Evolutionary conservation across 176 grass and related monocot genomes (phyloP).

Genomic region (Tuctoria greenei): DNA sequence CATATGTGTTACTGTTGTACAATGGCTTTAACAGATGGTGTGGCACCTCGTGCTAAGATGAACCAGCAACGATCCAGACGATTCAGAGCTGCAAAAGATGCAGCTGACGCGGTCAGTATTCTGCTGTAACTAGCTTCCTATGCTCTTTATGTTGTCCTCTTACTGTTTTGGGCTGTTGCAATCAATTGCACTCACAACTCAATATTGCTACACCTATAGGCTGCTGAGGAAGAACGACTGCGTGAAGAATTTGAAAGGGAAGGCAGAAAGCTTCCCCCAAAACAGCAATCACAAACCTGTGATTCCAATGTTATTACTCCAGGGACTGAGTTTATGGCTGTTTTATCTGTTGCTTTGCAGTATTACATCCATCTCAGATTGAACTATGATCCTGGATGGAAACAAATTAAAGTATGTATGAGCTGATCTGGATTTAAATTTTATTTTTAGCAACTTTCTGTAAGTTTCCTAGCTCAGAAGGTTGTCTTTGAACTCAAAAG

Average conservation of each 20-base stretch:
- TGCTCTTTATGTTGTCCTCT: neutral
- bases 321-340: constrained; percentile 96
- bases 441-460: neutral
- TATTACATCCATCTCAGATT: constrained; percentile 95
- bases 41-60: constrained; percentile 99
- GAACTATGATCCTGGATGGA: constrained; percentile 99
- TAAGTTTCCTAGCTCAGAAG: constrained; percentile 18
- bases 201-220: constrained; percentile 44
- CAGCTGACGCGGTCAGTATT: constrained; percentile 88
- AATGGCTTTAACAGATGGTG: constrained; percentile 67
- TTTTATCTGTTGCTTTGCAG: constrained; percentile 88
- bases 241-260: constrained; percentile 95
- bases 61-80: constrained; percentile 96
- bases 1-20: constrained; percentile 28
- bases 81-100: constrained; percentile 99
- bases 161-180: constrained; percentile 5
- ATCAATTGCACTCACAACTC: constrained; percentile 13
- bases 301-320: constrained; percentile 99
- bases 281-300: constrained; percentile 78
- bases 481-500: constrained; percentile 21
- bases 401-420: constrained; percentile 87
- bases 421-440: constrained; percentile 9
- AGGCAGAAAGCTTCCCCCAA: constrained; percentile 94
- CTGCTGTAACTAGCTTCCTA: constrained; percentile 24
- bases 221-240: constrained; percentile 83